Conservation (phyloP, 352 stramenopile genomes). For the Halophytophthora batemanensis region DNA sequence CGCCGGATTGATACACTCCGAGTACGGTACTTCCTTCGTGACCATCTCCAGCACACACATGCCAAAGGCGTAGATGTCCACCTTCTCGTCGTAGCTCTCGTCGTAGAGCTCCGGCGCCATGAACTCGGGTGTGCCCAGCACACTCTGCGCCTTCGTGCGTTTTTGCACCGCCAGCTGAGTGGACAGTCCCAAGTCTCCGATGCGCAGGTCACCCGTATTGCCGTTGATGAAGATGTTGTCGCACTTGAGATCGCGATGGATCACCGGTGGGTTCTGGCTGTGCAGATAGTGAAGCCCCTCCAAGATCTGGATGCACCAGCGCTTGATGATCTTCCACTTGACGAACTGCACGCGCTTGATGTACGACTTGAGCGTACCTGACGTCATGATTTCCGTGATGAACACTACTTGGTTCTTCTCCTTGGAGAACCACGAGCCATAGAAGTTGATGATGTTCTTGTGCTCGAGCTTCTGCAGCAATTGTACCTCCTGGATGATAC, state of each 20-base stretch:
- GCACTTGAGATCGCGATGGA: slow-evolving; percentile 93
- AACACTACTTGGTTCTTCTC: slow-evolving; percentile 99
- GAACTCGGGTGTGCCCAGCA: slow-evolving; percentile 98
- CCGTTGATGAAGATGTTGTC: slow-evolving; percentile 99
- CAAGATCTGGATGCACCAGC: slow-evolving; percentile 97
- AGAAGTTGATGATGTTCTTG: slow-evolving; percentile 99
- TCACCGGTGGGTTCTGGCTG: slow-evolving; percentile 87
- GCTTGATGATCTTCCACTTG: slow-evolving; percentile 98
- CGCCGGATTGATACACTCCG: slow-evolving; percentile 91
- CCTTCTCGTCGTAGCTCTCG: slow-evolving; percentile 97
- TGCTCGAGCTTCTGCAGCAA: slow-evolving; percentile 97
- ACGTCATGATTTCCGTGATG: slow-evolving; percentile 99
- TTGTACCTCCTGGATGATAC: slow-evolving; percentile 98
- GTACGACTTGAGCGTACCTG: slow-evolving; percentile 93
- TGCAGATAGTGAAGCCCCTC: slow-evolving; percentile 93
- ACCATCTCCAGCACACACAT: slow-evolving; percentile 99
- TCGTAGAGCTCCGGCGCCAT: slow-evolving; percentile 99
- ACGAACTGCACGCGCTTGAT: slow-evolving; percentile 98
- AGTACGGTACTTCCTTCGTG: slow-evolving; percentile 98
- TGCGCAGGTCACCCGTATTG: slow-evolving; percentile 96
- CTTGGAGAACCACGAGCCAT: slow-evolving; percentile 97
- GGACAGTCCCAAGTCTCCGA: slow-evolving; percentile 95
- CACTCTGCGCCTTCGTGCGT: slow-evolving; percentile 82
- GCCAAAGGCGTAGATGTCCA: slow-evolving; percentile 98
- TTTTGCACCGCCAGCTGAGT: slow-evolving; percentile 81